Evolutionary conservation across 2,329 filamentous ascomycete species (phyloP).

Genomic region (Calonectria naviculata): DNA sequence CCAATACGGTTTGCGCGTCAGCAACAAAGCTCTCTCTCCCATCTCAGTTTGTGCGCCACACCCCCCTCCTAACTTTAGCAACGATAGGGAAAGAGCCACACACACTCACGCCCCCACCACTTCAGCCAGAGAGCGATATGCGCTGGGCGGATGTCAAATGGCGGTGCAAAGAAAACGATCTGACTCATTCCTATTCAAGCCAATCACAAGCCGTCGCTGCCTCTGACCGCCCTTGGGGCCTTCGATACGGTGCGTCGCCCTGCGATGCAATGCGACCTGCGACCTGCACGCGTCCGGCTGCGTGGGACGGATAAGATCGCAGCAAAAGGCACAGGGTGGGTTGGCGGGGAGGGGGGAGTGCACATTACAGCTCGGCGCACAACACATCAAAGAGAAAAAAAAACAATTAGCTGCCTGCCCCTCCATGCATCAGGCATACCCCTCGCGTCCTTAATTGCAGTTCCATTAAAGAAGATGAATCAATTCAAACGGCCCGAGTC

Average conservation of each 20-base stretch:
- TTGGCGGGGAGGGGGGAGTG: constrained; percentile 6
- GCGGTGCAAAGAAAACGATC: constrained; percentile 22
- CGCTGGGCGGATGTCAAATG: constrained; percentile 19
- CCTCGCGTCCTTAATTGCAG: background rate
- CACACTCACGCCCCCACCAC: background rate
- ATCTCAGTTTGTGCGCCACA: background rate
- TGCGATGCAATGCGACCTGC: constrained; percentile 18
- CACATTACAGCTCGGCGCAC: constrained; percentile 1
- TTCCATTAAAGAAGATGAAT: constrained; percentile 1
- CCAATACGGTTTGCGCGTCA: background rate
- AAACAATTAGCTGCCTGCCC: background rate
- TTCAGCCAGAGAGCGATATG: background rate
- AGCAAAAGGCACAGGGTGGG: constrained; percentile 1
- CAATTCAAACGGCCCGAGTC: background rate
- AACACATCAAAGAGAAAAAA: background rate
- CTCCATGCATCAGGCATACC: background rate
- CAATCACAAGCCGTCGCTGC: background rate
- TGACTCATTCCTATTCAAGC: constrained; percentile 9
- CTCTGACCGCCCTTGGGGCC: constrained; percentile 19
- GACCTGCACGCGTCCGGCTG: constrained; percentile 12
- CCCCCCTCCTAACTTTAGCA: constrained; percentile 3
- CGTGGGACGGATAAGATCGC: constrained; percentile 24
- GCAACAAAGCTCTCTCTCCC: background rate
- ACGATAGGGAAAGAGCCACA: background rate
- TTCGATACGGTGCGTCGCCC: constrained; percentile 8